A percentile compares a stretch with the other conserved stretches of the same genome.
Evolutionary conservation across 805 yeast genomes (phyloP).

Genomic region (Kazachstania kunashirensis): DNA sequence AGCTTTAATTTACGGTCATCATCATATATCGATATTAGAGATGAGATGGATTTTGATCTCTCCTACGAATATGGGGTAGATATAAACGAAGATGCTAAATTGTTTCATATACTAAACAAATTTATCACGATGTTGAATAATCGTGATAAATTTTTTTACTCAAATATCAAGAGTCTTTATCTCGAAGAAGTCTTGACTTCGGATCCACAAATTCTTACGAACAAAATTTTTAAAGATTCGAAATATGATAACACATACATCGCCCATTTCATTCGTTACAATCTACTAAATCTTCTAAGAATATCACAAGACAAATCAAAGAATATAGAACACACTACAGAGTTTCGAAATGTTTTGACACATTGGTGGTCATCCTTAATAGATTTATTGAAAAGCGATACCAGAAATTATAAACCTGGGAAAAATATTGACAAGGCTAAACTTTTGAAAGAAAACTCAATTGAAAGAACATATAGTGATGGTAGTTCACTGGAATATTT

Average conservation of each 20-base stretch:
- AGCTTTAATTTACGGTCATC: background rate
- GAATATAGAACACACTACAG: background rate
- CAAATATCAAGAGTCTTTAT: background rate
- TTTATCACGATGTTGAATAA: slow-evolving; percentile 14
- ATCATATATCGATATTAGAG: background rate
- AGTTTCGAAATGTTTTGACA: slow-evolving; percentile 14
- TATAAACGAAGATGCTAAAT: slow-evolving; percentile 12
- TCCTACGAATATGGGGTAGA: background rate
- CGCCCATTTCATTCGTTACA: slow-evolving; percentile 3
- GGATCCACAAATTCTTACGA: background rate
- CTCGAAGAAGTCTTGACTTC: background rate
- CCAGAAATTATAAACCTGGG: background rate
- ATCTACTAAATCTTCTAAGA: slow-evolving; percentile 2
- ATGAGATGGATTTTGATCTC: background rate
- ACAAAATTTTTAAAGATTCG: background rate
- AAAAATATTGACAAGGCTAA: background rate
- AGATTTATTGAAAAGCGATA: slow-evolving; percentile 19
- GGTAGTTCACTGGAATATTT: no score
- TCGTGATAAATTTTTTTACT: slow-evolving; percentile 1
- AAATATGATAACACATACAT: slow-evolving; percentile 1
- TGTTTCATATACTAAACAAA: slow-evolving; percentile 18
- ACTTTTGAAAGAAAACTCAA: background rate
- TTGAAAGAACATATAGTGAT: no score
- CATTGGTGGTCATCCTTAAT: slow-evolving; percentile 30
- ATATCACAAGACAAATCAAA: background rate